phyloP scores from a whole-genome alignment of 2,329 filamentous ascomycete genomes.

The Sphaerostilbella broomeana region DNA sequence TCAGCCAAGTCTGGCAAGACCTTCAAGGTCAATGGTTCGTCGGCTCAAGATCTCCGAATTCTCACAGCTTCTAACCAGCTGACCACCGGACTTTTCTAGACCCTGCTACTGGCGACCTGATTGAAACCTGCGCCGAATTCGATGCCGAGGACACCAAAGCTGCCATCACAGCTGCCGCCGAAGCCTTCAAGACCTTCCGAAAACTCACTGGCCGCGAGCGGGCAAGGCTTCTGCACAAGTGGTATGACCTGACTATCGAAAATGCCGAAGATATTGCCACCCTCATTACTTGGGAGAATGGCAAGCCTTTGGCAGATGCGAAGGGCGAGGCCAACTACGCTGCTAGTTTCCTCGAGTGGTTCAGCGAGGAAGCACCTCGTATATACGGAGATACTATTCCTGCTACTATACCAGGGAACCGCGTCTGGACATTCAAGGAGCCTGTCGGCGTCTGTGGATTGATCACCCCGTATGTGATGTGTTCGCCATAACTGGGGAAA shows the following conservation, averaged over 20 bases:
- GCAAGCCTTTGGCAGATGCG: slow-evolving; percentile 73
- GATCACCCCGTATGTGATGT: slow-evolving; percentile 64
- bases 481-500: too few relatives aligned
- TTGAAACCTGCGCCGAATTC: slow-evolving; percentile 83
- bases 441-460: slow-evolving; percentile 32
- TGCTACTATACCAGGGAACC: slow-evolving; percentile 51
- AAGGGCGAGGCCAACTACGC: slow-evolving; percentile 67
- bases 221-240: slow-evolving; percentile 66
- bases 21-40: slow-evolving; percentile 71
- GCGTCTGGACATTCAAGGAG: slow-evolving; percentile 13
- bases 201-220: slow-evolving; percentile 68
- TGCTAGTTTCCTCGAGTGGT: slow-evolving; percentile 74
- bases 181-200: slow-evolving; percentile 66
- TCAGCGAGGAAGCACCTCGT: slow-evolving; percentile 69
- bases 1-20: slow-evolving; percentile 80
- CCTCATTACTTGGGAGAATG: slow-evolving; percentile 85
- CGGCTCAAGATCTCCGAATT: not conserved
- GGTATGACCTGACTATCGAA: slow-evolving; percentile 74
- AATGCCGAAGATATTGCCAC: slow-evolving; percentile 75
- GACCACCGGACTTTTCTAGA: slow-evolving; percentile 41
- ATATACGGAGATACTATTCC: slow-evolving; percentile 70
- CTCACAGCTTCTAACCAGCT: not conserved
- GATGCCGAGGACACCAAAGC: slow-evolving; percentile 66
- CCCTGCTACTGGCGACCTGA: slow-evolving; percentile 72
- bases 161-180: slow-evolving; percentile 77